Evolutionary conservation across 306 rosid species (phyloP).

Genomic region (Lathyrus sativus): DNA sequence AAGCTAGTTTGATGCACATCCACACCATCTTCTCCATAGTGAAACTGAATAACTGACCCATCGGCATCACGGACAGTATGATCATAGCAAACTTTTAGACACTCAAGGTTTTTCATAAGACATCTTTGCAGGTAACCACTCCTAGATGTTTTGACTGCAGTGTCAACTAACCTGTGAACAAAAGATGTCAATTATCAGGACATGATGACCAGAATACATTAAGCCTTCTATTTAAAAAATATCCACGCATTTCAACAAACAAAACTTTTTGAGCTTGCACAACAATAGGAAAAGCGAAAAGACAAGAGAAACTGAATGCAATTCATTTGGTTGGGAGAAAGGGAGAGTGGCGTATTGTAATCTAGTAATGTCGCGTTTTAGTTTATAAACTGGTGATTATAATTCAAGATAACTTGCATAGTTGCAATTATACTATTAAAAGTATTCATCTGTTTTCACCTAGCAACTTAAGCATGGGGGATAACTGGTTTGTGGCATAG

Average conservation of each 20-base stretch:
- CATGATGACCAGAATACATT: constrained; percentile 17
- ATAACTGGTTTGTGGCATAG: not conserved
- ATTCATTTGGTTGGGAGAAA: not conserved
- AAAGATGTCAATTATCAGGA: constrained; percentile 27
- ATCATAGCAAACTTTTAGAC: constrained; percentile 82
- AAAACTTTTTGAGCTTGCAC: not conserved
- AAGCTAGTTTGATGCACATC: constrained; percentile 93
- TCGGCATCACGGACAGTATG: constrained; percentile 95
- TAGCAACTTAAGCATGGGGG: not conserved
- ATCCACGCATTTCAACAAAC: constrained; percentile 19
- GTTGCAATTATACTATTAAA: constrained; percentile 3
- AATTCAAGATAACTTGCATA: not conserved
- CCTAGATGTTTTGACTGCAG: constrained; percentile 97
- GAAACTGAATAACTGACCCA: constrained; percentile 87
- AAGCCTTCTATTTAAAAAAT: constrained; percentile 15
- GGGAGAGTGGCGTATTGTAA: not conserved
- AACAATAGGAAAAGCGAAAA: not conserved
- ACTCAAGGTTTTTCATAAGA: constrained; percentile 84
- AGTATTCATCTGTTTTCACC: not conserved
- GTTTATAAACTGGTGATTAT: not conserved
- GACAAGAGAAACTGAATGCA: constrained; percentile 24
- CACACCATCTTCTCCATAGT: constrained; percentile 92
- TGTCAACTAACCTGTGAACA: constrained; percentile 80
- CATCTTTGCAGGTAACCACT: constrained; percentile 98
- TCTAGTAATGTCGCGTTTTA: not conserved